Percentiles rank a stretch among this genome's conserved stretches.
phyloP scores from a whole-genome alignment of 768 basidiomycete species.

The Trametopsis cervina region DNA sequence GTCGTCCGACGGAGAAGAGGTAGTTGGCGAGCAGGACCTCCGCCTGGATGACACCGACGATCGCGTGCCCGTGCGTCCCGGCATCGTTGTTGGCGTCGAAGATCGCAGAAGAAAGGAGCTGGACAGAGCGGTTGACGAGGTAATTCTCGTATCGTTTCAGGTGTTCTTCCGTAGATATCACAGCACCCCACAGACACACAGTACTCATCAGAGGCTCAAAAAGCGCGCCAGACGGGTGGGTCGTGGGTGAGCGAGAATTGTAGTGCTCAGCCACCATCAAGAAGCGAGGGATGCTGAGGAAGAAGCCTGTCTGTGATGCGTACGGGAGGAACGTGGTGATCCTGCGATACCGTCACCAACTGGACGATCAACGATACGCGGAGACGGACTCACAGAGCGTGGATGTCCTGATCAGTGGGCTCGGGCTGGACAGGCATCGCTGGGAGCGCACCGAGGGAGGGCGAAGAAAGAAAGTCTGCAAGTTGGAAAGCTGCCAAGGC shows the following conservation, averaged over 20 bases:
- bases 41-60: slow-evolving; percentile 28
- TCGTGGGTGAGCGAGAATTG: slow-evolving; percentile 10
- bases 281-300: slow-evolving; percentile 48
- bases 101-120: slow-evolving; percentile 37
- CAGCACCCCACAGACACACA: slow-evolving; percentile 30
- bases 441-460: no score
- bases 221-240: slow-evolving; percentile 20
- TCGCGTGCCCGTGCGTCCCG: slow-evolving; percentile 26
- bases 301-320: slow-evolving; percentile 56
- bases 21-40: slow-evolving; percentile 27
- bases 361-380: neutral
- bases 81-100: slow-evolving; percentile 11
- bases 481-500: no score
- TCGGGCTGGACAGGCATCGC: neutral
- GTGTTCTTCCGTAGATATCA: slow-evolving; percentile 18
- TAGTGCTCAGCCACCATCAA: slow-evolving; percentile 19
- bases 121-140: slow-evolving; percentile 42
- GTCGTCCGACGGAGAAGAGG: slow-evolving; percentile 21
- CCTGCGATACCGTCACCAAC: slow-evolving; percentile 25
- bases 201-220: slow-evolving; percentile 36
- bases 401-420: slow-evolving; percentile 5
- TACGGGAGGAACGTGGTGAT: slow-evolving; percentile 54
- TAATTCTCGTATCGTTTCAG: slow-evolving; percentile 26
- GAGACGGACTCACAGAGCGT: slow-evolving; percentile 3
- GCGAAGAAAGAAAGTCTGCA: no score